These are phyloP conservation scores for Megacollybia platyphylla DNA, from an alignment of 1,284 basidiomycete genomes.

Conservation along the genomic window DNA sequence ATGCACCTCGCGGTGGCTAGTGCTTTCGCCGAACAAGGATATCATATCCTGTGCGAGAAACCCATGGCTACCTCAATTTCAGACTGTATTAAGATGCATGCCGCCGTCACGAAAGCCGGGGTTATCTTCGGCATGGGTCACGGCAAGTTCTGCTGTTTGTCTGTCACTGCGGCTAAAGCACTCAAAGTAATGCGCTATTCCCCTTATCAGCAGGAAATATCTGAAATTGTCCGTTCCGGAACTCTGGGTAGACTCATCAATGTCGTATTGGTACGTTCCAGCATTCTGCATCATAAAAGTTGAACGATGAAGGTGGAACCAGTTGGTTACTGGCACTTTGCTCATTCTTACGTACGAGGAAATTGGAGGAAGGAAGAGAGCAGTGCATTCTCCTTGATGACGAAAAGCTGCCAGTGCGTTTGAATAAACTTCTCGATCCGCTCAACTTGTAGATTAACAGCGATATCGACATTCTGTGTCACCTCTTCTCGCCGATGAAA, in stretches of 20 bases:
- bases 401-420: conserved; percentile 77
- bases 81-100: conserved; percentile 68
- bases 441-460: conserved; percentile 20
- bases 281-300: conserved; percentile 64
- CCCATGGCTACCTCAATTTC: conserved; percentile 71
- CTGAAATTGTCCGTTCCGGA: conserved; percentile 58
- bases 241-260: conserved; percentile 63
- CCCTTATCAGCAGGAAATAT: conserved; percentile 63
- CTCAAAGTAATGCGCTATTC: conserved; percentile 73
- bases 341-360: conserved; percentile 76
- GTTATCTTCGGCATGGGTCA: conserved; percentile 81
- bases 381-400: conserved; percentile 74
- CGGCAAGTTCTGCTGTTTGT: conserved; percentile 27
- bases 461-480: conserved; percentile 74
- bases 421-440: not conserved
- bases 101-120: conserved; percentile 50
- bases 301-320: conserved; percentile 30
- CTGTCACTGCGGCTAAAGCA: not conserved
- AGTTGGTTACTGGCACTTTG: conserved; percentile 72
- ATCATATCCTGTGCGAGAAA: conserved; percentile 83
- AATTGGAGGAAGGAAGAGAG: conserved; percentile 63
- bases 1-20: conserved; percentile 64
- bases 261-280: not conserved
- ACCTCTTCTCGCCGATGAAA: conserved; percentile 54
- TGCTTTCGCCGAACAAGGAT: conserved; percentile 69